phyloP scores from a whole-genome alignment of 805 yeast species.

The Brettanomyces nanus region DNA sequence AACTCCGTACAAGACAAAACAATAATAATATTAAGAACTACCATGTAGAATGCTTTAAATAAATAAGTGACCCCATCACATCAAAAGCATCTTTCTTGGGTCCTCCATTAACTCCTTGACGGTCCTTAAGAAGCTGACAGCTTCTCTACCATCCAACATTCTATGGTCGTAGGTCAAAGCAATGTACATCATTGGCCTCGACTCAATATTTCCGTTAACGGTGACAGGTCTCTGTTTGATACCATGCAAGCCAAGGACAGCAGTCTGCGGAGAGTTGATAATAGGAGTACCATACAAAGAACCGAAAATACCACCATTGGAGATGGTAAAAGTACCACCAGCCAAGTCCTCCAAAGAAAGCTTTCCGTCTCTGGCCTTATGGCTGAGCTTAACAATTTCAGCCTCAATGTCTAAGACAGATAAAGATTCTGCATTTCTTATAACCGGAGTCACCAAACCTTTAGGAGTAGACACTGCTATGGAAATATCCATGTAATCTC shows the following conservation, averaged over 20 bases:
- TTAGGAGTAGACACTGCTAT: conserved; percentile 98
- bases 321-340: conserved; percentile 98
- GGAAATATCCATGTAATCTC: conserved; percentile 94
- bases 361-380: conserved; percentile 95
- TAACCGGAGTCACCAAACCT: conserved; percentile 96
- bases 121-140: conserved; percentile 91
- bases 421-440: conserved; percentile 91
- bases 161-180: conserved; percentile 98
- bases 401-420: conserved; percentile 83
- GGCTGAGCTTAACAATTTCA: conserved; percentile 74
- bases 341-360: conserved; percentile 97
- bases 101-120: conserved; percentile 97
- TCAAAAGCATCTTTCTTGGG: conserved; percentile 92
- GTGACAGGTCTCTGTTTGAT: conserved; percentile 96
- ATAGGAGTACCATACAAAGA: conserved; percentile 97
- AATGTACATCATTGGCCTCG: conserved; percentile 99
- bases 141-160: conserved; percentile 97
- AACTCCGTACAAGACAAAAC: too few relatives aligned
- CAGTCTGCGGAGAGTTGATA: conserved; percentile 96
- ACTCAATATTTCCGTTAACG: conserved; percentile 89
- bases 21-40: too few relatives aligned
- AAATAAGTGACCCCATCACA: conserved; percentile 19
- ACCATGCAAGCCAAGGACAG: conserved; percentile 96
- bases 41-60: too few relatives aligned
- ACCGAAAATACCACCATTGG: conserved; percentile 99